Evolutionary conservation across 331 rosid species (phyloP).

Genomic region (Telfairia occidentalis): DNA sequence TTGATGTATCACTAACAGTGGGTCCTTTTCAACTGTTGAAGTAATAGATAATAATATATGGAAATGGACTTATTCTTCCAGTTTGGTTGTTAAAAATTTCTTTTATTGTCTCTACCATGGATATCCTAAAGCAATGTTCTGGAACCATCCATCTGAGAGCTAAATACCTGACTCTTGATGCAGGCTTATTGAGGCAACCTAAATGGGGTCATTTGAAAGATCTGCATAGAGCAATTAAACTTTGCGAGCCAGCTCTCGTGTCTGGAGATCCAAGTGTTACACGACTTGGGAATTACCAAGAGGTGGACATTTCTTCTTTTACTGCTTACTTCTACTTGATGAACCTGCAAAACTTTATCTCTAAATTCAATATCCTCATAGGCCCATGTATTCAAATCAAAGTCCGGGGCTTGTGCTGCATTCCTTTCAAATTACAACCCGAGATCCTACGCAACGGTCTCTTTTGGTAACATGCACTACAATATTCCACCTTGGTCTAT

Average conservation of each 20-base stretch:
- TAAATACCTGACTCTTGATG: not conserved
- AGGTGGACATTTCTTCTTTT: slow-evolving; percentile 34
- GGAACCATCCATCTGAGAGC: not conserved
- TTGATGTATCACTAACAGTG: not conserved
- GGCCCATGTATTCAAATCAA: slow-evolving; percentile 86
- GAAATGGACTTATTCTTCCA: not conserved
- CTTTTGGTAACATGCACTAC: slow-evolving; percentile 69
- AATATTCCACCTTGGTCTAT: slow-evolving; percentile 97
- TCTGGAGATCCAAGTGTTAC: slow-evolving; percentile 59
- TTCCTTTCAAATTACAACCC: slow-evolving; percentile 79
- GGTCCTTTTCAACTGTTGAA: not conserved
- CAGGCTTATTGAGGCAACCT: slow-evolving; percentile 79
- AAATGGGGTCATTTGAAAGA: slow-evolving; percentile 98
- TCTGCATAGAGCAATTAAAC: slow-evolving; percentile 83
- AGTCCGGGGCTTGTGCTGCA: slow-evolving; percentile 86
- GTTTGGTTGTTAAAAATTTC: not conserved
- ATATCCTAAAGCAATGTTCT: not conserved
- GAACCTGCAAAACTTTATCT: not conserved
- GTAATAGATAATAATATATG: not conserved
- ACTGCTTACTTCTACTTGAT: slow-evolving; percentile 1
- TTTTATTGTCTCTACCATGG: not conserved
- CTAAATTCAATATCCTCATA: slow-evolving; percentile 16
- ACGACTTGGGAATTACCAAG: slow-evolving; percentile 58
- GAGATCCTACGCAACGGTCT: slow-evolving; percentile 50
- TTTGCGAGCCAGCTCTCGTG: slow-evolving; percentile 82